Evolutionary conservation across 129 eudicot species (phyloP), one percentile per base, ranked within the genome.

Genomic region (Escallonia herrerae): DNA sequence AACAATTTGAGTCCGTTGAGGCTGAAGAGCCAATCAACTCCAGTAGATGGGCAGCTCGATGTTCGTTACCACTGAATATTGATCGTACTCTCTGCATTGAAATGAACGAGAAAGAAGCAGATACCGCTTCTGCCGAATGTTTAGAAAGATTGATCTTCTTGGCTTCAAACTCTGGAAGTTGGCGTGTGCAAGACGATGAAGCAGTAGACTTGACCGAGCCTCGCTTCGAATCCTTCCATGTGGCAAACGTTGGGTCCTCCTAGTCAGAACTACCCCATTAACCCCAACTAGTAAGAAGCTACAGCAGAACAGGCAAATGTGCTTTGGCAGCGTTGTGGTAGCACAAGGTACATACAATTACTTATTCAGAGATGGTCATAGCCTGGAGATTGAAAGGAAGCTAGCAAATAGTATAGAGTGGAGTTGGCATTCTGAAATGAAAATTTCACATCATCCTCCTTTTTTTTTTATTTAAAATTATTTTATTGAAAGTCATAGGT

Each of bases 131-230:
- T 5, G 61, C 50, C 8, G 76, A 76, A 44, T 62, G 56, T 45
- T 47, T 74, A 5, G 74, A 82, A 40, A 70, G 68, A 68, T 53
- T 79, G 62, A 64, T 67, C 9, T 58, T 69, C 40, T 49, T 74
- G 43, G 15, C 85, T 37, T 42, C 79, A 68, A 67, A 80, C 22
- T 52, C 67, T 38, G 69, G 57, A 52, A 60, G 70, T 58, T 76
- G 69, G 38, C 64, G 53, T 9, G 55, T 41, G 4, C 76, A 62
- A 57, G 86, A 81, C 50, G 91, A 81, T 48, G 89, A 75, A 58
- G 46, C 65, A 14, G 86, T 82, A 62, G 95, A 93, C 76, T 70
- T 93, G 64, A 83, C 81, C 1, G 95, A 93, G 67, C 98, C 98
- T 9, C 78, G 90, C 58, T 69, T 81, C 12, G 96, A 93, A 77